Evolutionary conservation across 2,329 filamentous ascomycete species (phyloP), one percentile per base, ranked within the genome.

Genomic region (Chrysoporthe austroafricana): DNA sequence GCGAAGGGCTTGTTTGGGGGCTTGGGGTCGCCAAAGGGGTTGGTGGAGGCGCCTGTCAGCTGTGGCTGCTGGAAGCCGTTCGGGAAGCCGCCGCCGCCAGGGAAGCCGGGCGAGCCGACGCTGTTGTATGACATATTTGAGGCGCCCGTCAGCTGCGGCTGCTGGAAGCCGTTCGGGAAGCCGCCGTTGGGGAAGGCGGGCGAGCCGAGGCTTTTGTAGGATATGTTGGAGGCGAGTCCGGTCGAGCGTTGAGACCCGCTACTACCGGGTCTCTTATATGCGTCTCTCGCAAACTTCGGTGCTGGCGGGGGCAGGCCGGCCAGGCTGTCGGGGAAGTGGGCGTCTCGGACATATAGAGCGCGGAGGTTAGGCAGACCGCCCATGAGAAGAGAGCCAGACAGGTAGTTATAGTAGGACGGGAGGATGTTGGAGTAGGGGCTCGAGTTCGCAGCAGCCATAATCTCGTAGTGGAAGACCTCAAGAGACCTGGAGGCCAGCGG

Each of bases 271-370:
- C 67, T 77, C 72, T 66, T 78, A 66, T 78, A 74, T 39, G 73
- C 72, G 48, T 76, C 78, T 3, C 77, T 79, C 21, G 78, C 79
- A 64, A 80, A 83, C 8, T 77, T 76, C 0, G 81, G 80, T 43
- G 78, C 82, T 2, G 92, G 90, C 1, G 91, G 91, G 1, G 89
- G 86, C 7, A 95, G 83, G 16, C 83, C 83, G 56, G 94, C 85
- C 6, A 97, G 86, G 13, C 90, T 85, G 72, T 97, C 93, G 1
- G 94, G 90, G 76, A 98, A 97, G 62, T 87, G 84, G 36, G 91
- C 87, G 74, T 97, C 94, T 62, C 93, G 91, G 21, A 97, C 95
- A 76, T 96, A 97, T 8, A 98, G 86, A 32, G 90, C 87, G 46
- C 85, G 85, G 9, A 98, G 84, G 46, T 85, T 86, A 1, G 94